Evolutionary conservation across 805 yeast genomes (phyloP).

Genomic region (Candida maris): DNA sequence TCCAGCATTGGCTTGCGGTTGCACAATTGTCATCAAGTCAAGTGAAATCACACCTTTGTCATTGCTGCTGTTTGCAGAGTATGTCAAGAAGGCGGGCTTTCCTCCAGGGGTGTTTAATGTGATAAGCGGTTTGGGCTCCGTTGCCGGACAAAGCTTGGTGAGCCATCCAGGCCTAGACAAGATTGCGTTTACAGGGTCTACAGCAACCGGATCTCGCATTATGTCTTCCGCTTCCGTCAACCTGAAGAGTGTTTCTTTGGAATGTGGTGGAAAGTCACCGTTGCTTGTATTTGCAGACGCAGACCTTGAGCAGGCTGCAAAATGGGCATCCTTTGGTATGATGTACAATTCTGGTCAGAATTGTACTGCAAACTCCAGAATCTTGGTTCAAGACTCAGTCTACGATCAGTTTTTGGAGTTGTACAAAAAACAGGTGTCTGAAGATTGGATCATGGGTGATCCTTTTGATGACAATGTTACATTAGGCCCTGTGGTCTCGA

Average conservation of each 20-base stretch:
- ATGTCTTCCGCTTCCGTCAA: constrained; percentile 59
- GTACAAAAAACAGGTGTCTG: constrained; percentile 43
- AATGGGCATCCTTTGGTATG: constrained; percentile 65
- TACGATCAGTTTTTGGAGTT: constrained; percentile 49
- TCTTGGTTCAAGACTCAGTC: constrained; percentile 52
- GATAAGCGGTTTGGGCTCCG: constrained; percentile 63
- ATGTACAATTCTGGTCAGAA: constrained; percentile 66
- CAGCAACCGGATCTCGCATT: constrained; percentile 62
- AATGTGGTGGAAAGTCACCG: constrained; percentile 74
- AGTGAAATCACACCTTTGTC: constrained; percentile 77
- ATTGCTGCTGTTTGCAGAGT: constrained; percentile 54
- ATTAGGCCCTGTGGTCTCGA: constrained; percentile 62
- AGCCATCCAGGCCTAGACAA: constrained; percentile 55
- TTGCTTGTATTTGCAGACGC: constrained; percentile 61
- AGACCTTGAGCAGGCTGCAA: constrained; percentile 59
- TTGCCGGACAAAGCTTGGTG: constrained; percentile 67
- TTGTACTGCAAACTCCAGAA: constrained; percentile 64
- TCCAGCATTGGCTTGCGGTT: constrained; percentile 80
- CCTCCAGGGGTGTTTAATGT: constrained; percentile 77
- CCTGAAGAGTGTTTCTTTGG: constrained; percentile 62
- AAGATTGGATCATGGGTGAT: constrained; percentile 53
- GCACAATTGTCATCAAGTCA: constrained; percentile 66
- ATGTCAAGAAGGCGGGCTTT: constrained; percentile 63
- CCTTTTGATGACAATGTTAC: constrained; percentile 46
- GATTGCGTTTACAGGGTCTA: constrained; percentile 64